Evolutionary conservation across 768 basidiomycete genomes (phyloP), one percentile per base, ranked within the genome.

Genomic region (Gymnopilus junonius): DNA sequence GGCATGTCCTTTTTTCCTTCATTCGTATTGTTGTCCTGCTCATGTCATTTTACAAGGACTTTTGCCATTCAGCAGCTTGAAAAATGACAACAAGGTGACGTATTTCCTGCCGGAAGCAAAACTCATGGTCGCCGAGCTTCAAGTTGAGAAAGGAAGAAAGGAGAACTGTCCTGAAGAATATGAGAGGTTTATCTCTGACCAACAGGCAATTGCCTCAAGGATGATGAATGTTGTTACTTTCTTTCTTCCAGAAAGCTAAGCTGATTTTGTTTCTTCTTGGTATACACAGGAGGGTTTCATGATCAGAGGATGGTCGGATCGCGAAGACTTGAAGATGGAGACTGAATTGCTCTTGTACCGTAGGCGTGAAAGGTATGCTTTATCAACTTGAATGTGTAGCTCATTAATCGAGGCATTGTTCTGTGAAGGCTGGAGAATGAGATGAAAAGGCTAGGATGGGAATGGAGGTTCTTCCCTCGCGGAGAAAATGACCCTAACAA

Each of bases 21-120:
- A n/a, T n/a, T n/a, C n/a, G 32, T 32, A 32, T 32, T 10, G 35
- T 35, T 35, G 3, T 35, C 3, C 10, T 35, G 3, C 35, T 35
- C 3, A 10, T 12, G 8, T 35, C 15, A 35, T 17, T 20, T 32
- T 27, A 23, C 50, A 10, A 21, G 31, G n/a, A 31, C 10, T 34
- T 35, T 34, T 29, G 27, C 29, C 15, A 10, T 23, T 40, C 27
- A 40, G 25, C 21, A 57, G 55, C 15, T 6, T 14, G 23, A 25
- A 40, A 21, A 57, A 57, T 12, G 29, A 57, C 37, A 8, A 29
- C 10, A 40, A 57, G 27, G 23, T 21, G 39, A 14, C 27, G 25
- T 57, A 57, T 42, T 57, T 57, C n/a, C 42, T 57, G 12, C 40
- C 55, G 15, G 55, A 57, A 25, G 55, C 39, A 12, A 29, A 57